Evolutionary conservation across 2,329 filamentous ascomycete species (phyloP).

Genomic region (Acarospora socialis): DNA sequence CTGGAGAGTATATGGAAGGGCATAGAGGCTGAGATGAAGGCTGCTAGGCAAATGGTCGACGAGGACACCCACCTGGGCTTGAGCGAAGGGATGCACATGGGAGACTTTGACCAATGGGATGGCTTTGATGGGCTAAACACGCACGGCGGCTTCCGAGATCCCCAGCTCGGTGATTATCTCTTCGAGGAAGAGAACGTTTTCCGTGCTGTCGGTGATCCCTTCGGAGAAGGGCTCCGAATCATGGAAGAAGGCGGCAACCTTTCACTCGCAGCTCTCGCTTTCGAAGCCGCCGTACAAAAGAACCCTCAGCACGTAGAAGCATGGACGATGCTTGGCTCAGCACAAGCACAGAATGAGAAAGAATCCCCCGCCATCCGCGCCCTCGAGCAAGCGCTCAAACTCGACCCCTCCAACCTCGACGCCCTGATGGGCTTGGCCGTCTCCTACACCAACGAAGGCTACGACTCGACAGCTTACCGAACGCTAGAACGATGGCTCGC

Average conservation of each 20-base stretch:
- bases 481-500: slow-evolving; percentile 94
- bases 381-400: slow-evolving; percentile 75
- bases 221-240: slow-evolving; percentile 83
- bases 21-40: slow-evolving; percentile 31
- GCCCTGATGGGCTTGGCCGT: slow-evolving; percentile 93
- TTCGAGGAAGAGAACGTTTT: slow-evolving; percentile 94
- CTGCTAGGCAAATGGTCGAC: slow-evolving; percentile 44
- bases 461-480: slow-evolving; percentile 90
- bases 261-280: slow-evolving; percentile 81
- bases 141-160: slow-evolving; percentile 55
- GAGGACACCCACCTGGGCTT: slow-evolving; percentile 47
- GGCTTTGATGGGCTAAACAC: slow-evolving; percentile 57
- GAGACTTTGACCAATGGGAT: slow-evolving; percentile 69
- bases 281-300: slow-evolving; percentile 89
- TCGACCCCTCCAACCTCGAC: slow-evolving; percentile 73
- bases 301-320: slow-evolving; percentile 77
- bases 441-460: slow-evolving; percentile 96
- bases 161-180: slow-evolving; percentile 73
- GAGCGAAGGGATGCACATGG: slow-evolving; percentile 45
- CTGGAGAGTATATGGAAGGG: slow-evolving; percentile 63
- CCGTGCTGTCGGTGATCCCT: slow-evolving; percentile 65
- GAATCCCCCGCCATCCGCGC: slow-evolving; percentile 91
- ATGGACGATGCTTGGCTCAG: slow-evolving; percentile 82
- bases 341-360: slow-evolving; percentile 97
- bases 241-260: slow-evolving; percentile 90